phyloP scores from a whole-genome alignment of 371 early-diverging fungal genomes.

The Catenaria anguillulae region DNA sequence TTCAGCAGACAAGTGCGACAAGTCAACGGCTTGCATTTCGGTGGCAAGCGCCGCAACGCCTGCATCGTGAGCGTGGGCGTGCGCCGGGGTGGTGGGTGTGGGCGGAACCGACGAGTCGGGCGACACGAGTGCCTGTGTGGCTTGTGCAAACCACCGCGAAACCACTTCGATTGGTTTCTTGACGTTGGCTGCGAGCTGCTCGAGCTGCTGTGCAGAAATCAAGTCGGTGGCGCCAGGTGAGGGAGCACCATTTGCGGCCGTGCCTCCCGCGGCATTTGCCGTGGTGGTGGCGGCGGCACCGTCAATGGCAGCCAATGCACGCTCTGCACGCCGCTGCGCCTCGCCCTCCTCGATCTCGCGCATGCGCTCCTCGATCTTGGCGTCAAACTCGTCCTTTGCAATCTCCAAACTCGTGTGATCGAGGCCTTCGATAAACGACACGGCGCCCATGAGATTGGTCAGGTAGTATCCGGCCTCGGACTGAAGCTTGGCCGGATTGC shows the following conservation, averaged over 20 bases:
- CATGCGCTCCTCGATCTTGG: constrained; percentile 11
- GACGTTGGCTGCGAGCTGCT: neutral
- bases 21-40: neutral
- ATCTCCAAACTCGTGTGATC: constrained; percentile 51
- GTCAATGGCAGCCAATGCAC: neutral
- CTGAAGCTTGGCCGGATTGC: constrained; percentile 56
- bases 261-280: neutral
- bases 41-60: neutral
- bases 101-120: neutral
- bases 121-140: neutral
- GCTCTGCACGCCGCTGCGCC: neutral
- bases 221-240: neutral
- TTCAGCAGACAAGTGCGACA: neutral
- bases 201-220: neutral
- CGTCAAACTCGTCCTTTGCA: constrained; percentile 47
- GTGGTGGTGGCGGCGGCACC: neutral
- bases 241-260: too few relatives aligned
- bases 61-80: neutral
- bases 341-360: neutral
- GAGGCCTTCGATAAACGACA: constrained; percentile 50
- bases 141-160: neutral
- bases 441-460: constrained; percentile 51
- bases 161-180: neutral
- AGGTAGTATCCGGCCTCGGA: constrained; percentile 72
- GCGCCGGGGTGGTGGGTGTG: neutral